Conservation (phyloP, 1,284 basidiomycete genomes). For the Laetiporus sulphureus region DNA sequence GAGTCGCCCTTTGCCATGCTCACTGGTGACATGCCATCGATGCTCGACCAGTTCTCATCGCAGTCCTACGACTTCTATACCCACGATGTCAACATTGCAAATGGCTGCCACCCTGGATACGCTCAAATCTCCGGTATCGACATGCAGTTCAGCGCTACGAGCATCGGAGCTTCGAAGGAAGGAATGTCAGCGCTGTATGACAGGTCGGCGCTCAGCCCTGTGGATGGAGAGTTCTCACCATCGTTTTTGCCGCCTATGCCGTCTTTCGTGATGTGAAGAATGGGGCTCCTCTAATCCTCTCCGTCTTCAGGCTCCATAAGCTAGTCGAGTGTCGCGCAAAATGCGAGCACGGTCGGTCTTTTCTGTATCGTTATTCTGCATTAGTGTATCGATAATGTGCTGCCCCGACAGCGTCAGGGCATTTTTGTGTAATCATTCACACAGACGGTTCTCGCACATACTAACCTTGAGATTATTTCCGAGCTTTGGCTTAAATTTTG, state of each 20-base stretch:
- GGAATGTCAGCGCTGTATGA: slow-evolving; percentile 15
- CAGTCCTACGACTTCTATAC: not conserved
- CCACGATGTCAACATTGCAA: not conserved
- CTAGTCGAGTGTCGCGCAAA: too few relatives aligned
- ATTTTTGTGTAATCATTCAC: too few relatives aligned
- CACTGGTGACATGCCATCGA: slow-evolving; percentile 6
- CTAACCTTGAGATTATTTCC: slow-evolving; percentile 7
- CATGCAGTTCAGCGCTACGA: slow-evolving; percentile 13
- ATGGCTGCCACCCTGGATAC: not conserved
- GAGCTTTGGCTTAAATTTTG: slow-evolving; percentile 5
- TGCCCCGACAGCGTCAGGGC: too few relatives aligned
- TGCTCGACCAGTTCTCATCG: slow-evolving; percentile 5
- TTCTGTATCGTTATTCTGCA: too few relatives aligned
- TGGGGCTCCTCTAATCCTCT: slow-evolving; percentile 3
- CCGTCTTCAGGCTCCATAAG: too few relatives aligned
- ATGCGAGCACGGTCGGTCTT: too few relatives aligned
- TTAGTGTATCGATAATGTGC: too few relatives aligned
- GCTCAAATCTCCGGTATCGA: slow-evolving; percentile 2
- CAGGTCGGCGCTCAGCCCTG: slow-evolving; percentile 9
- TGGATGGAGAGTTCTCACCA: slow-evolving; percentile 12
- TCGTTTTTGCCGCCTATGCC: slow-evolving; percentile 10
- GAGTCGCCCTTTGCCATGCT: slow-evolving; percentile 12
- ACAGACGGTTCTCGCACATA: slow-evolving; percentile 1
- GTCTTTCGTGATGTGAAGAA: slow-evolving; percentile 16
- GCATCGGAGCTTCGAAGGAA: slow-evolving; percentile 10